phyloP scores from a whole-genome alignment of 306 rosid genomes.

The Glycyrrhiza uralensis region DNA sequence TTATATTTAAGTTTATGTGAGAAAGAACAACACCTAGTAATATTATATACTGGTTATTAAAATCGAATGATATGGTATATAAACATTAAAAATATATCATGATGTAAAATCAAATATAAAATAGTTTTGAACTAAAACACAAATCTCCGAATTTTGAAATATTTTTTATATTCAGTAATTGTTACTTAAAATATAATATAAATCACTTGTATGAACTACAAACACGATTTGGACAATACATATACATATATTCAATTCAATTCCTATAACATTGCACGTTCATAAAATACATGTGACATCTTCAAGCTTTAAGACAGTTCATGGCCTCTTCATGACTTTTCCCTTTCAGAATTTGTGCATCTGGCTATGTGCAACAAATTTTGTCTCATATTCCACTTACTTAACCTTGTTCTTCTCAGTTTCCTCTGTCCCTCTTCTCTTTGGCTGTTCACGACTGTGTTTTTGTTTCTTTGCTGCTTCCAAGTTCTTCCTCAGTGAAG shows the following conservation, averaged over 20 bases:
- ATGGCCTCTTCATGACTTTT: neutral
- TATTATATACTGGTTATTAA: no score
- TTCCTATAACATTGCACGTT: neutral
- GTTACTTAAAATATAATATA: neutral
- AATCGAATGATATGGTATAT: no score
- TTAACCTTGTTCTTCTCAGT: neutral
- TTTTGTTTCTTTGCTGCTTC: conserved; percentile 27
- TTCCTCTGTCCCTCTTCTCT: conserved; percentile 16
- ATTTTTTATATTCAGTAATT: neutral
- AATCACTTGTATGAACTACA: neutral
- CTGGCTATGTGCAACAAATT: neutral
- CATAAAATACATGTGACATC: neutral
- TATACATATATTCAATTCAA: neutral
- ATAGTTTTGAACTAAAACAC: no score
- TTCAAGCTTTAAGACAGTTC: conserved; percentile 3
- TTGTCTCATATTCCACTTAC: neutral
- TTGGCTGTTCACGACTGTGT: neutral
- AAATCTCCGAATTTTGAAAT: no score
- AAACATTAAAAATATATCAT: no score
- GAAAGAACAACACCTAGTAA: neutral
- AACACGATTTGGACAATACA: neutral
- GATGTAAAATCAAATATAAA: no score
- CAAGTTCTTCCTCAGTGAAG: conserved; percentile 34
- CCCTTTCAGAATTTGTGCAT: neutral
- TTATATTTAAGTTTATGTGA: neutral